Evolutionary conservation across 2,329 filamentous ascomycete genomes (phyloP).

Genomic region (Curvularia spicifera): DNA sequence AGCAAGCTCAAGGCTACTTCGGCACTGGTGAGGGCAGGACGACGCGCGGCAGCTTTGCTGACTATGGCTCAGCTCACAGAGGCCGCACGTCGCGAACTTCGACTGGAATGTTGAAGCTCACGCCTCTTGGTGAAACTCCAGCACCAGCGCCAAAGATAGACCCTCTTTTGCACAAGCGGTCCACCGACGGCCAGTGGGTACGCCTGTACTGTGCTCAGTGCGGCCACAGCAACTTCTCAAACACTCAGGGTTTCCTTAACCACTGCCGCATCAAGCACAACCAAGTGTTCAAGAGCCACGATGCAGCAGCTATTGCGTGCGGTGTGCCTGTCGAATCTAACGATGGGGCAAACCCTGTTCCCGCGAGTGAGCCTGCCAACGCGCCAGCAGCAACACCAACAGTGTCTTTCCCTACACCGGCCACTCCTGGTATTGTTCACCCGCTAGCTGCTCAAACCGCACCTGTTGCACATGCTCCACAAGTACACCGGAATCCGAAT

Average conservation of each 20-base stretch:
- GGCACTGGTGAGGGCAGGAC: constrained; percentile 70
- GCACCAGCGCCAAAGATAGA: constrained; percentile 69
- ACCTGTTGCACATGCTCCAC: constrained; percentile 36
- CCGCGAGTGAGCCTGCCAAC: constrained; percentile 41
- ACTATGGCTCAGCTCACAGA: constrained; percentile 58
- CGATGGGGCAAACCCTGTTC: constrained; percentile 53
- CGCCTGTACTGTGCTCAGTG: constrained; percentile 90
- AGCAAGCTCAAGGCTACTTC: constrained; percentile 48
- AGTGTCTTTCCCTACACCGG: constrained; percentile 36
- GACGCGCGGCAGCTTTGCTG: constrained; percentile 76
- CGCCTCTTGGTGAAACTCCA: constrained; percentile 52
- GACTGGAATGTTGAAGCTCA: constrained; percentile 57
- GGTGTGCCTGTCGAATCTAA: constrained; percentile 80
- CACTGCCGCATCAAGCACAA: constrained; percentile 96
- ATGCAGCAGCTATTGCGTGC: constrained; percentile 87
- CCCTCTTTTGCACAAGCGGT: constrained; percentile 83
- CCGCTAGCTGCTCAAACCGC: constrained; percentile 40
- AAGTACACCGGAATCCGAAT: constrained; percentile 42
- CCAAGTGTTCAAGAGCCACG: constrained; percentile 92
- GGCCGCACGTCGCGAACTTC: constrained; percentile 65
- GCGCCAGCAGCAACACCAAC: constrained; percentile 38
- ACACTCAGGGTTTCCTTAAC: constrained; percentile 98
- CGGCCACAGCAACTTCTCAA: constrained; percentile 88
- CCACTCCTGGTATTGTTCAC: constrained; percentile 45
- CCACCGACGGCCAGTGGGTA: constrained; percentile 80